Base-by-base conservation (phyloP, 1,284 basidiomycete genomes). In the Ganoderma leucocontextum region DNA sequence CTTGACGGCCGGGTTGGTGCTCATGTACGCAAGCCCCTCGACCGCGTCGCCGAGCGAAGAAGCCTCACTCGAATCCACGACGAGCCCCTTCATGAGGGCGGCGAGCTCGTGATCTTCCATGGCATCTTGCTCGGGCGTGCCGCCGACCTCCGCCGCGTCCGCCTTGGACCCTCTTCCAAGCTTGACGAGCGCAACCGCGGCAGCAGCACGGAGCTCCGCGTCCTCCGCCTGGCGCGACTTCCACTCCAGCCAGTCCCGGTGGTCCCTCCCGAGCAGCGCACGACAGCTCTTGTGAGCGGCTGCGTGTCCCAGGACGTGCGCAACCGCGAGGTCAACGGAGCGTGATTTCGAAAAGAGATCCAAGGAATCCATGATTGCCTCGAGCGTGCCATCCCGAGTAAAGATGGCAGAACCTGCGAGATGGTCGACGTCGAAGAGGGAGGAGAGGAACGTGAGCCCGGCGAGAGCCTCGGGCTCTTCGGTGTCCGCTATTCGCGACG, bases 1-100 rank as follows among this genome's bases (percentile, higher is more conserved):
- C 78, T 95, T 94, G 71, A 94, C 83, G 1, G 79, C 71, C 0
- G 93, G 84, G 70, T 90, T 87, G 41, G 87, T 82, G 68, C 90
- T 93, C 66, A 96, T 87, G 78, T 96, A 94, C 9, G 93, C 93
- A 63, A 98, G 81, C 0, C 91, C 95, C 81, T 98, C 96, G 22
- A 96, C 82, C 8, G 89, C 90, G 71, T 94, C 91, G 9, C 84
- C 79, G 38, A 86, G 76, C 47, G 86, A 85, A 25, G 82, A 78
- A 15, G 76, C 72, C 44, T 81, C 73, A 47, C 81, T 78, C 25
- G 79, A 78, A 69, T 77, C 79, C 35, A 85, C 69, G 39, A 95
- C 81, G 64, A 91, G 81, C 2, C 81, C 80, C 73, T 87, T 89
- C 84, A 95, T 87, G 63, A 86, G 81, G 47, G 78, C 73, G 19